Percentiles rank a stretch among this genome's conserved stretches.
phyloP scores from a whole-genome alignment of 495 filamentous ascomycete genomes.

The Aspergillus ellipticus region DNA sequence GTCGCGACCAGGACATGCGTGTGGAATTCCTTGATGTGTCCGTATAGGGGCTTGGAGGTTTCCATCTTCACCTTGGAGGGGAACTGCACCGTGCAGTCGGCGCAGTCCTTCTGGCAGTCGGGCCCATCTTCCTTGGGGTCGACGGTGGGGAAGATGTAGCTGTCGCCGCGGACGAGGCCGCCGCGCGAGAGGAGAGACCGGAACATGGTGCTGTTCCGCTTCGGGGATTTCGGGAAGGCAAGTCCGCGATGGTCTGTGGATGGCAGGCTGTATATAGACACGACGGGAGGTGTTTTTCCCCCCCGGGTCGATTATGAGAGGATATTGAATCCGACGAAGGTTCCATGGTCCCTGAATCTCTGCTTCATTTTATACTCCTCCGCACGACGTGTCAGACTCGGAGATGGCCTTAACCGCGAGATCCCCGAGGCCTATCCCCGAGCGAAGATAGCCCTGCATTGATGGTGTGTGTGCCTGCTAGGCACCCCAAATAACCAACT shows the following conservation, averaged over 20 bases:
- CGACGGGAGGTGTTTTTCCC: no score
- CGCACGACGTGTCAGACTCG: background rate
- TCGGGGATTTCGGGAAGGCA: background rate
- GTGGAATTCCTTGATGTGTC: constrained; percentile 77
- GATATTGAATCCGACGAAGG: background rate
- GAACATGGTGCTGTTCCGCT: constrained; percentile 25
- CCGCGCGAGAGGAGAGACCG: constrained; percentile 34
- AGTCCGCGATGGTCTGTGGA: background rate
- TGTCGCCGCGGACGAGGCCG: constrained; percentile 15
- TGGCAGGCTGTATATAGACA: background rate
- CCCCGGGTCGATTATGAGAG: no score
- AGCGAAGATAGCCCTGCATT: background rate
- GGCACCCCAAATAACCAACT: no score
- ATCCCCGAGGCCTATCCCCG: constrained; percentile 6
- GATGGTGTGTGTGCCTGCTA: background rate
- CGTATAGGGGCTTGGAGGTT: constrained; percentile 70
- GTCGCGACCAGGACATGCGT: constrained; percentile 89
- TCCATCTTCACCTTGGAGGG: constrained; percentile 74
- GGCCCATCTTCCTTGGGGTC: constrained; percentile 69
- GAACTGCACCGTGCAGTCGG: constrained; percentile 68
- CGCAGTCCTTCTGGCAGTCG: constrained; percentile 84
- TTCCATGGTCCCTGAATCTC: background rate
- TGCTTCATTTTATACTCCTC: background rate
- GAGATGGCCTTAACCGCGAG: background rate
- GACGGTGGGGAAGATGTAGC: constrained; percentile 52